These are phyloP conservation scores for Phytophthora pistaciae DNA, from an alignment of 352 stramenopile species.

Conservation along the genomic window DNA sequence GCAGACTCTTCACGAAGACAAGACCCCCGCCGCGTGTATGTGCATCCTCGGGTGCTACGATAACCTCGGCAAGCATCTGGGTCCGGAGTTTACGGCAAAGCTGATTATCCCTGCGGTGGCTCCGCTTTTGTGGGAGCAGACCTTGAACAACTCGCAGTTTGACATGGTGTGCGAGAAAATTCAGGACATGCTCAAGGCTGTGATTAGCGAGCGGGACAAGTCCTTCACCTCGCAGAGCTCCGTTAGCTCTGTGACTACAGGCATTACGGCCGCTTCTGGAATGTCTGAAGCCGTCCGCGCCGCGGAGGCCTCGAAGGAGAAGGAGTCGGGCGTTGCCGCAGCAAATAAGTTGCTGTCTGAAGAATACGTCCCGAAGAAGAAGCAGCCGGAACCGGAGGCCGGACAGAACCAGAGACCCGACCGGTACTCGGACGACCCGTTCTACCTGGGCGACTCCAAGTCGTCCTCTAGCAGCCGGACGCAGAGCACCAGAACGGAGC, in stretches of 20 bases:
- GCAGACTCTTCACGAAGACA: constrained; percentile 81
- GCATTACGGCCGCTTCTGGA: constrained; percentile 67
- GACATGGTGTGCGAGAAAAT: constrained; percentile 90
- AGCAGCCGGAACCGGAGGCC: constrained; percentile 33
- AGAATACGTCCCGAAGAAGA: constrained; percentile 80
- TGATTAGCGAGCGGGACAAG: constrained; percentile 87
- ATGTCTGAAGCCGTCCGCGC: constrained; percentile 73
- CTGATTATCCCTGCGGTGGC: constrained; percentile 85
- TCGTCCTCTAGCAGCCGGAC: constrained; percentile 48
- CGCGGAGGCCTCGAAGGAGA: constrained; percentile 73
- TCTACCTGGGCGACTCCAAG: constrained; percentile 66
- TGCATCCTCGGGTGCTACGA: constrained; percentile 90
- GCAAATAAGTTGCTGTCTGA: constrained; percentile 85
- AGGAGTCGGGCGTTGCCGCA: constrained; percentile 65
- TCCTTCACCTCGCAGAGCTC: constrained; percentile 76
- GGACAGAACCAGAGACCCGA: constrained; percentile 49
- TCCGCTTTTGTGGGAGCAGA: constrained; percentile 82
- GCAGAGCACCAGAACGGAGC: constrained; percentile 54
- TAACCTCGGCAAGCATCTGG: constrained; percentile 89
- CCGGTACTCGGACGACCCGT: constrained; percentile 84
- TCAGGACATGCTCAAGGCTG: constrained; percentile 90
- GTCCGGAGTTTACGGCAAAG: constrained; percentile 85
- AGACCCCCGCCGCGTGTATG: constrained; percentile 88
- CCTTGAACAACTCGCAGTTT: constrained; percentile 85
- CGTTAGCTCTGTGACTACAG: constrained; percentile 67